A percentile compares a stretch with the other conserved stretches of the same genome.
Conservation (phyloP, 805 yeast species). For the Schizosaccharomyces lindneri region DNA sequence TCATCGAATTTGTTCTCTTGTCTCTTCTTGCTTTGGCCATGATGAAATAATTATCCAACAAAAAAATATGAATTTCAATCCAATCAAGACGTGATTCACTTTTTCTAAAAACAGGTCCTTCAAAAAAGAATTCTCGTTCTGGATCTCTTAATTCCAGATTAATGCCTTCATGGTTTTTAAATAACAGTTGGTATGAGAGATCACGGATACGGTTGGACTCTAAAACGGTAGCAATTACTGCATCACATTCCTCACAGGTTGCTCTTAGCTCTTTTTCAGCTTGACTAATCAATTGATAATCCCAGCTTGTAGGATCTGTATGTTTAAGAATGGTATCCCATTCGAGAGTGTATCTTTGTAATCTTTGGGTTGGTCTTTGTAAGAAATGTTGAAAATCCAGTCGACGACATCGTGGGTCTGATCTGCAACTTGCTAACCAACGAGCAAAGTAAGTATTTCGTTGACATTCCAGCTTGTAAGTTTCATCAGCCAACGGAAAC, state of each 20-base stretch:
- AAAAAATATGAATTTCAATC: slow-evolving; percentile 22
- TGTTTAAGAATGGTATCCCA: neutral
- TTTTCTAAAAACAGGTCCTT: slow-evolving; percentile 29
- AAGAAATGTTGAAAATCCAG: neutral
- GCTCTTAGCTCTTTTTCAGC: neutral
- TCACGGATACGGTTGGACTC: slow-evolving; percentile 29
- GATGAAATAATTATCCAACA: slow-evolving; percentile 43
- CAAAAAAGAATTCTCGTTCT: slow-evolving; percentile 28
- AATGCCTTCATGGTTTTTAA: slow-evolving; percentile 24
- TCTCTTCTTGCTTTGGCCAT: slow-evolving; percentile 16
- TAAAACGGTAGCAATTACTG: slow-evolving; percentile 34
- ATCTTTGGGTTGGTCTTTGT: slow-evolving; percentile 1
- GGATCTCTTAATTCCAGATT: slow-evolving; percentile 29
- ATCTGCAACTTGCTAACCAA: slow-evolving; percentile 36
- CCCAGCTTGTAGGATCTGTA: neutral
- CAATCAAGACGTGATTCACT: slow-evolving; percentile 24
- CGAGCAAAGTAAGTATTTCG: slow-evolving; percentile 22
- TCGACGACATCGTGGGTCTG: slow-evolving; percentile 16
- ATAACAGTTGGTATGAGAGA: slow-evolving; percentile 27
- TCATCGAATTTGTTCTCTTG: neutral
- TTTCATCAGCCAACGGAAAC: slow-evolving; percentile 16
- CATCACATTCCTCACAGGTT: slow-evolving; percentile 25
- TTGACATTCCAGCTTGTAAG: slow-evolving; percentile 20
- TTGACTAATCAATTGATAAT: neutral
- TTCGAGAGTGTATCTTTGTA: neutral